A percentile compares a stretch with the other conserved stretches of the same genome.
phyloP scores from a whole-genome alignment of 345 rosid species.

The Sisymbrium irio region DNA sequence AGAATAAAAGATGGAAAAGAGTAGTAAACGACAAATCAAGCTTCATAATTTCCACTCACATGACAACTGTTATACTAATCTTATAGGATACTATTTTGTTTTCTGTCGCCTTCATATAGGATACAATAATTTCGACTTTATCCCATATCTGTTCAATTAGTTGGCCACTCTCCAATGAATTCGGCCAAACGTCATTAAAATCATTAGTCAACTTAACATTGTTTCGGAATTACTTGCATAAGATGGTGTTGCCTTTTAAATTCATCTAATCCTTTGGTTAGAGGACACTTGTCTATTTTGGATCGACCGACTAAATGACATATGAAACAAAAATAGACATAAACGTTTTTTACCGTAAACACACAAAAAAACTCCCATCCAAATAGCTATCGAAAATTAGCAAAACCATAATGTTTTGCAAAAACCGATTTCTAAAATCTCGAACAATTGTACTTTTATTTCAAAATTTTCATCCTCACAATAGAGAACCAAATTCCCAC shows the following conservation, averaged over 20 bases:
- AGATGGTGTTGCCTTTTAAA: not conserved
- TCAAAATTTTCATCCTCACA: not conserved
- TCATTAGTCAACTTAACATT: conserved; percentile 26
- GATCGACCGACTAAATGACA: not conserved
- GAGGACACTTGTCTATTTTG: not conserved
- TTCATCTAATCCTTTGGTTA: not conserved
- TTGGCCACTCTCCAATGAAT: not conserved
- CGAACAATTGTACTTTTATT: not conserved
- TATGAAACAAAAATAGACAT: not conserved
- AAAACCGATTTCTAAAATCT: not conserved
- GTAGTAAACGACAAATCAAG: conserved; percentile 26
- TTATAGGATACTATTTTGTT: not conserved
- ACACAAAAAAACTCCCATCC: too few species aligned
- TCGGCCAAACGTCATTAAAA: not conserved
- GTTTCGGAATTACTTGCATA: conserved; percentile 7
- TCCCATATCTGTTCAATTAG: not conserved
- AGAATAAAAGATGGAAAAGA: conserved; percentile 26
- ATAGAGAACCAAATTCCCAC: too few species aligned
- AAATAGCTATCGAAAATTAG: too few species aligned
- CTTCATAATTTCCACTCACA: conserved; percentile 23
- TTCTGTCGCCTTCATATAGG: conserved; percentile 8
- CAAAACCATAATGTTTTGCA: not conserved
- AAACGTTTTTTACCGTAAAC: too few species aligned
- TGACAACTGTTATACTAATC: conserved; percentile 13
- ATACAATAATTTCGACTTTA: not conserved